phyloP scores from a whole-genome alignment of 352 stramenopile genomes.

The Blastocystis sp. region DNA sequence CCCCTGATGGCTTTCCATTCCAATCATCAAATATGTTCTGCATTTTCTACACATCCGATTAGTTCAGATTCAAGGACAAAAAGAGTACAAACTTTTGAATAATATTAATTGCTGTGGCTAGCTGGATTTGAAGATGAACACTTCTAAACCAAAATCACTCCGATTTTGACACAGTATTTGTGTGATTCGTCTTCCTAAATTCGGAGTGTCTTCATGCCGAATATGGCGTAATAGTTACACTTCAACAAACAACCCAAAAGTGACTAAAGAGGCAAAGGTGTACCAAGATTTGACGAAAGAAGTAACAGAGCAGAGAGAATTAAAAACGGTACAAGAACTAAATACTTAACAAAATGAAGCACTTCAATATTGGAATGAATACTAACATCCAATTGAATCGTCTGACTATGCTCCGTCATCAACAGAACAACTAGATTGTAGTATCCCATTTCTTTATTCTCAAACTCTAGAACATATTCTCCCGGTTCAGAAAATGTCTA shows the following conservation, averaged over 20 bases:
- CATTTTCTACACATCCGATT: slow-evolving; percentile 2
- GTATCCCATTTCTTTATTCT: slow-evolving; percentile 16
- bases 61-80: background rate
- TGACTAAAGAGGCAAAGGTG: slow-evolving; percentile 22
- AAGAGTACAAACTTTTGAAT: background rate
- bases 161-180: no score
- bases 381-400: background rate
- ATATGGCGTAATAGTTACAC: no score
- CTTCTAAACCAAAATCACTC: no score
- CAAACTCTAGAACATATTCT: slow-evolving; percentile 8
- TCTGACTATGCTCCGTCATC: slow-evolving; percentile 41
- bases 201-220: no score
- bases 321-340: slow-evolving; percentile 36
- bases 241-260: background rate
- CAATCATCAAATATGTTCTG: slow-evolving; percentile 60
- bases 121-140: no score
- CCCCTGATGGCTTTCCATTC: background rate
- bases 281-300: slow-evolving; percentile 41
- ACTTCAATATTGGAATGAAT: slow-evolving; percentile 22
- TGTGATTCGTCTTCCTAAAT: no score
- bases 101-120: no score
- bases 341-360: slow-evolving; percentile 7
- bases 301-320: background rate
- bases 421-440: slow-evolving; percentile 31
- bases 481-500: slow-evolving; percentile 16